phyloP scores from a whole-genome alignment of 2,329 filamentous ascomycete species.

The Salinomyces thailandicus region DNA sequence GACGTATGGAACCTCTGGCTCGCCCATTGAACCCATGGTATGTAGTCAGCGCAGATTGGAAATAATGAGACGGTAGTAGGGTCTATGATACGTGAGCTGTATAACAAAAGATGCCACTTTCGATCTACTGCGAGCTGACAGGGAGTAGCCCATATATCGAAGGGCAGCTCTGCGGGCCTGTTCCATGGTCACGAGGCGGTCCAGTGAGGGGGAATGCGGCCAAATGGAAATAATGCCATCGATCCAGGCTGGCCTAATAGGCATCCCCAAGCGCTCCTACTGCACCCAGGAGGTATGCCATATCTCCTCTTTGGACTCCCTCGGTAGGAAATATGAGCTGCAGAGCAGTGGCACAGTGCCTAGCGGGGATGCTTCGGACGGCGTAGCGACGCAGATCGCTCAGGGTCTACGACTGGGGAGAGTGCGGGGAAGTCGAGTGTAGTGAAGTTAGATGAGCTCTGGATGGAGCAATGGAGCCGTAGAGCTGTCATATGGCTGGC shows the following conservation, averaged over 20 bases:
- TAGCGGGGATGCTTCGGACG: background rate
- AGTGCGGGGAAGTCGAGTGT: background rate
- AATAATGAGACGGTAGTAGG: background rate
- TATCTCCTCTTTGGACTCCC: background rate
- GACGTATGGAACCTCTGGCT: constrained; percentile 15
- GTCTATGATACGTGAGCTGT: background rate
- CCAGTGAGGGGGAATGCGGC: background rate
- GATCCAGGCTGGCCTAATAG: background rate
- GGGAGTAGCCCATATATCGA: background rate
- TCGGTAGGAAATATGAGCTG: background rate
- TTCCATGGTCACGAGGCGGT: background rate
- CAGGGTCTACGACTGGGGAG: background rate
- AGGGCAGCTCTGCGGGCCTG: background rate
- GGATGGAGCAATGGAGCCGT: background rate
- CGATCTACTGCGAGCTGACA: background rate
- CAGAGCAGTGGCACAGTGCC: background rate
- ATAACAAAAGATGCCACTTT: background rate
- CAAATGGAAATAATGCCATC: background rate
- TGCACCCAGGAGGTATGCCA: background rate
- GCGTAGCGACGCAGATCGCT: background rate
- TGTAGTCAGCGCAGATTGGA: background rate
- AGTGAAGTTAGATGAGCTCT: background rate
- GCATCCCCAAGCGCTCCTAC: background rate
- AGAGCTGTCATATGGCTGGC: no score
- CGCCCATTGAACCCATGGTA: constrained; percentile 18